Evolutionary conservation across 169 alveolate genomes (phyloP).

Genomic region (Cryptosporidium baileyi): DNA sequence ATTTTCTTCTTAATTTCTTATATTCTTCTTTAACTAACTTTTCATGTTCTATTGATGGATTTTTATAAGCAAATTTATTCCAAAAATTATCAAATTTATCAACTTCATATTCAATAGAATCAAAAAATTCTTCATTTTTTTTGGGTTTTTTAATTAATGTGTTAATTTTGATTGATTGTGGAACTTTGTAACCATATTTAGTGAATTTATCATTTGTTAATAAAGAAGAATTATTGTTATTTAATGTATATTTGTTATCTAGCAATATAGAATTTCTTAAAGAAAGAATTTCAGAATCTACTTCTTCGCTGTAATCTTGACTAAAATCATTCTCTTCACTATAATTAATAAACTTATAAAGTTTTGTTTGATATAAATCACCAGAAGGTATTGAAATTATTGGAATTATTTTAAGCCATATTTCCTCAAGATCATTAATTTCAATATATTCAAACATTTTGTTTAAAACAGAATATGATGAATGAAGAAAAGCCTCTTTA

Average conservation of each 20-base stretch:
- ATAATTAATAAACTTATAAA: constrained; percentile 1
- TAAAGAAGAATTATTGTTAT: not conserved
- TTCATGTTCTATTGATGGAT: not conserved
- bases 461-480: constrained; percentile 32
- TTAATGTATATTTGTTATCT: not conserved
- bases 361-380: constrained; percentile 5
- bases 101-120: not conserved
- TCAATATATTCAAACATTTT: not conserved
- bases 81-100: not conserved
- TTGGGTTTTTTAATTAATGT: constrained; percentile 12
- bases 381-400: constrained; percentile 24
- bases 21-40: not conserved
- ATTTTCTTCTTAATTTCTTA: constrained; percentile 2
- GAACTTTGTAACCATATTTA: not conserved
- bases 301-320: not conserved
- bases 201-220: not conserved
- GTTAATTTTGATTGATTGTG: not conserved
- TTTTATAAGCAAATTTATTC: not conserved
- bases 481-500: constrained; percentile 27
- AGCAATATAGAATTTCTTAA: not conserved
- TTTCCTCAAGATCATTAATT: not conserved
- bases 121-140: not conserved
- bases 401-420: constrained; percentile 39
- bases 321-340: not conserved
- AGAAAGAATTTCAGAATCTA: no score